Base-by-base conservation (phyloP, 1,139 yeast genomes). In the Debaryomyces sp. region DNA sequence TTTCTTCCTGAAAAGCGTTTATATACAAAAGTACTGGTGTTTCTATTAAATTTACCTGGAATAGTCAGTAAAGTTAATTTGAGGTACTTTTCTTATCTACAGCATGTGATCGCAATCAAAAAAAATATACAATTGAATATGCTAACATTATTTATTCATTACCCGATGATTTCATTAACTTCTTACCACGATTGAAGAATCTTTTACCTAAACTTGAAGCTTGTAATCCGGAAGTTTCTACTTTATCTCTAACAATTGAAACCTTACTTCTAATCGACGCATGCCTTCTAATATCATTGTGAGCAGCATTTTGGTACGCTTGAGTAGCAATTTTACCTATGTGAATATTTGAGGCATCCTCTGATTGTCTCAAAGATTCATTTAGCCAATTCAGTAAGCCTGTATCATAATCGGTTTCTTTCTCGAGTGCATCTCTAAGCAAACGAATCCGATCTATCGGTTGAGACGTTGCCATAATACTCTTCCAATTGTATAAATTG, bases 371-470 rank as follows among this genome's bases (percentile, higher is more conserved):
- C 47, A 76, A 63, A 0, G 77, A 71, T 40, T 66, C 77, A 48
- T 58, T 50, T 7, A 80, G 62, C 84, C 84, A 80, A n/a, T 66
- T 62, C 38, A 68, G 71, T 23, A 80, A 62, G 1, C 84, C 84
- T 0, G 81, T 68, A 32, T 77, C 78, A 47, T 71, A 67, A 13
- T 66, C 64, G 2, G 59, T 49, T 55, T 80, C 84, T 39, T 70
- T 69, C 7, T 50, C 56, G 41, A 77, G 65, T 0, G 84, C 82
- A 6, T 70, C 71, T 48, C 66, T 69, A 45, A 78, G 68, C 43
- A 71, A 63, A 8, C 60, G 56, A 34, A 80, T 77, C 47, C 82
- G 63, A 48, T 70, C 75, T 7, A 64, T 59, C 4, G 82, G 71
- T 53, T 77, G 80, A 2, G 79, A 72, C 4, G 71, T 60, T 5